Conservation (phyloP, 2,329 filamentous ascomycete species). For the Volutella citrinella region DNA sequence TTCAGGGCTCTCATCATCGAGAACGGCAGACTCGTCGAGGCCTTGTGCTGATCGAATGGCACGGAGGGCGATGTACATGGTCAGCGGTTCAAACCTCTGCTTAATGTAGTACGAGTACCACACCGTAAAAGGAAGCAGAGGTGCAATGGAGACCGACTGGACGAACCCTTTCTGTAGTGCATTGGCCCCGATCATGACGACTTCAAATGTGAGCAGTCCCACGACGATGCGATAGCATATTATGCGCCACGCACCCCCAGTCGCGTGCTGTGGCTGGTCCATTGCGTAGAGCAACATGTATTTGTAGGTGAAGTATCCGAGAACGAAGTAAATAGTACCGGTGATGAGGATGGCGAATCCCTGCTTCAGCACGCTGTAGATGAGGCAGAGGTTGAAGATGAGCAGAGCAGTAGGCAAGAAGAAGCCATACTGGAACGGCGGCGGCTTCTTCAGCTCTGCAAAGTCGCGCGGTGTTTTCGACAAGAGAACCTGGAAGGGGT, state of each 20-base stretch:
- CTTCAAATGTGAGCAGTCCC: conserved; percentile 82
- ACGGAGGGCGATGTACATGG: conserved; percentile 85
- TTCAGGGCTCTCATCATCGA: conserved; percentile 37
- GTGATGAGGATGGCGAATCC: conserved; percentile 81
- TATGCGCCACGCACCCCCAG: conserved; percentile 92
- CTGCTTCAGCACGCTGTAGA: conserved; percentile 82
- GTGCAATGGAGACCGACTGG: conserved; percentile 69
- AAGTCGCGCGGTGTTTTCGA: conserved; percentile 90
- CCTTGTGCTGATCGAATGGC: conserved; percentile 67
- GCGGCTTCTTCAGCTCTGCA: conserved; percentile 75
- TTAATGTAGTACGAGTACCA: conserved; percentile 88
- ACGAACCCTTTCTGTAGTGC: conserved; percentile 71
- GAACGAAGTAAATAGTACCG: conserved; percentile 76
- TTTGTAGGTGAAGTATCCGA: conserved; percentile 90
- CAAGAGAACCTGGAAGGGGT: conserved; percentile 73
- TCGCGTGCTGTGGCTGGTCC: conserved; percentile 94
- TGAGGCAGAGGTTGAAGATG: conserved; percentile 90
- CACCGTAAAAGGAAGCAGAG: conserved; percentile 73
- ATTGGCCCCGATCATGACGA: conserved; percentile 86
- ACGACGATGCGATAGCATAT: conserved; percentile 90
- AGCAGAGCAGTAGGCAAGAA: conserved; percentile 90
- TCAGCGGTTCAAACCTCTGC: conserved; percentile 80
- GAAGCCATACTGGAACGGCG: conserved; percentile 92
- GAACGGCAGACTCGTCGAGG: conserved; percentile 30
- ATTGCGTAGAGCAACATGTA: conserved; percentile 98